Evolutionary conservation across 1,139 yeast species (phyloP).

Genomic region (Zygosaccharomyces sapae): DNA sequence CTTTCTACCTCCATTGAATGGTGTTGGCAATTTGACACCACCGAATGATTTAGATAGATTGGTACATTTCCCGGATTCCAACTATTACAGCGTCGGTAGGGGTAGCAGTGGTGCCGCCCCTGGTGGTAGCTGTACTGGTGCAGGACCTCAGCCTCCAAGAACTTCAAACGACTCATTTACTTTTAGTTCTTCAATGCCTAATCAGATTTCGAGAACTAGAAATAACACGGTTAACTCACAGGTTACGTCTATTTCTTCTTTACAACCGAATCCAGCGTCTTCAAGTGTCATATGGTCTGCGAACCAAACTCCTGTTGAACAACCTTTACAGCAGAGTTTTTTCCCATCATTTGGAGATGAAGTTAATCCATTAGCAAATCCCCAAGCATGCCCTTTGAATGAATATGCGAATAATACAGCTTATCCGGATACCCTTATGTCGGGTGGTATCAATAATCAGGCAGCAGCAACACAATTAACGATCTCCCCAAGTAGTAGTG

Average conservation of each 20-base stretch:
- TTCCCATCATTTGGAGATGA: conserved; percentile 12
- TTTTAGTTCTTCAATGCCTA: conserved; percentile 21
- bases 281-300: conserved; percentile 30
- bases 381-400: conserved; percentile 19
- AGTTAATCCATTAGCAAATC: conserved; percentile 10
- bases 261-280: conserved; percentile 23
- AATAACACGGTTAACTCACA: conserved; percentile 36
- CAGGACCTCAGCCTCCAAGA: conserved; percentile 24
- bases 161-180: conserved; percentile 32
- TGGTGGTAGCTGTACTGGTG: background rate
- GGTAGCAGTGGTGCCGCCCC: background rate
- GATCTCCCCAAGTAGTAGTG: conserved; percentile 4
- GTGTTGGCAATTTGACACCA: conserved; percentile 15
- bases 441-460: conserved; percentile 1
- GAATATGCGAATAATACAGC: conserved; percentile 21
- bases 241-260: conserved; percentile 33
- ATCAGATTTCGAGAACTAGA: conserved; percentile 31
- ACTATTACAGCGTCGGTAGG: conserved; percentile 14
- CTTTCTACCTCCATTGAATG: conserved; percentile 27
- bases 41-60: conserved; percentile 24
- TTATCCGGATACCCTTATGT: conserved; percentile 19
- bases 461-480: conserved; percentile 6
- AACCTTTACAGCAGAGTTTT: conserved; percentile 14
- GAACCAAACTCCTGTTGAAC: conserved; percentile 13
- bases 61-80: conserved; percentile 30